Evolutionary conservation across 768 basidiomycete genomes (phyloP).

Genomic region (Suillus decipiens): DNA sequence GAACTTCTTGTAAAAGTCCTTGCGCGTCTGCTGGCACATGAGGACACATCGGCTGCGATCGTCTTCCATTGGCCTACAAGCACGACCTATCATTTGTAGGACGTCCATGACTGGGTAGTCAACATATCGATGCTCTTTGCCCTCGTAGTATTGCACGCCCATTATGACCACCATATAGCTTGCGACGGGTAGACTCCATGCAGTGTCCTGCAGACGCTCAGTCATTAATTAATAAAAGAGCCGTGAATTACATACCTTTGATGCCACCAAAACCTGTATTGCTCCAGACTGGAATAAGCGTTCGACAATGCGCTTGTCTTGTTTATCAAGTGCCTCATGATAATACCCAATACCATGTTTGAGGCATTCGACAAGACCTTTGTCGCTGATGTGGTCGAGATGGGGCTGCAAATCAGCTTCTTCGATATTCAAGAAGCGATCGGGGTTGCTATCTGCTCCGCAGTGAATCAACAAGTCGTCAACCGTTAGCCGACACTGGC

Average conservation of each 20-base stretch:
- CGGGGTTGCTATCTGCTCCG: slow-evolving; percentile 79
- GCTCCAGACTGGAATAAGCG: slow-evolving; percentile 92
- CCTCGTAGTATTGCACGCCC: slow-evolving; percentile 98
- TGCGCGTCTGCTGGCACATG: slow-evolving; percentile 97
- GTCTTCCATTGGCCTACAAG: slow-evolving; percentile 88
- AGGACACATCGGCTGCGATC: slow-evolving; percentile 90
- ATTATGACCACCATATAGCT: slow-evolving; percentile 99
- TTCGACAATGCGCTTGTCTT: slow-evolving; percentile 94
- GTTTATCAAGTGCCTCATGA: slow-evolving; percentile 89
- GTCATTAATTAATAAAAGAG: neutral
- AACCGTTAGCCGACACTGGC: slow-evolving; percentile 92
- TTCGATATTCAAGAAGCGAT: slow-evolving; percentile 90
- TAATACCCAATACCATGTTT: slow-evolving; percentile 93
- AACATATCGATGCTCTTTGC: slow-evolving; percentile 96
- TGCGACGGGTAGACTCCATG: slow-evolving; percentile 93
- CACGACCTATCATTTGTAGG: slow-evolving; percentile 99
- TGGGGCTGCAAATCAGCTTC: slow-evolving; percentile 82
- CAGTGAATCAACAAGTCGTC: slow-evolving; percentile 90
- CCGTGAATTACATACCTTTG: slow-evolving; percentile 59
- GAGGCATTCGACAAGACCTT: slow-evolving; percentile 73
- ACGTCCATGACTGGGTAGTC: slow-evolving; percentile 99
- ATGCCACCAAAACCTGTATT: slow-evolving; percentile 92
- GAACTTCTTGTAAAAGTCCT: slow-evolving; percentile 99
- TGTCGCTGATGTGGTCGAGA: slow-evolving; percentile 80
- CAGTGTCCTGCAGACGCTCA: slow-evolving; percentile 68